These are phyloP conservation scores for Vanderwaltozyma polyspora DNA, from an alignment of 805 yeast genomes.

Conservation along the genomic window DNA sequence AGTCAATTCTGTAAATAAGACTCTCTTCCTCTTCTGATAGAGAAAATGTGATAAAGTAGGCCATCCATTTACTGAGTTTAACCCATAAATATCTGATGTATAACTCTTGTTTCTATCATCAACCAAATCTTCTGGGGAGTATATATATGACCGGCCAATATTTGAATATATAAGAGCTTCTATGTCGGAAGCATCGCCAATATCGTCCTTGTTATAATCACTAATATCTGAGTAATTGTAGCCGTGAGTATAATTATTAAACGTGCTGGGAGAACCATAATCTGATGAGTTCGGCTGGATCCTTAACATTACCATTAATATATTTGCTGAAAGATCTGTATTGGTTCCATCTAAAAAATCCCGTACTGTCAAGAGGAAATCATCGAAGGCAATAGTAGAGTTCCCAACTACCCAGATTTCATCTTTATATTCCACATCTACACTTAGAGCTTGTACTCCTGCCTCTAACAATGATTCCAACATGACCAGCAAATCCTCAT, in stretches of 20 bases:
- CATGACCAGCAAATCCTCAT: slow-evolving; percentile 17
- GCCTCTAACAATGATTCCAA: slow-evolving; percentile 28
- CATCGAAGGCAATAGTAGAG: slow-evolving; percentile 15
- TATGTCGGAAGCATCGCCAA: background rate
- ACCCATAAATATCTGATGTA: slow-evolving; percentile 11
- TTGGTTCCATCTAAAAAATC: slow-evolving; percentile 32
- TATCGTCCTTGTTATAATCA: background rate
- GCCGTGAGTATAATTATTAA: background rate
- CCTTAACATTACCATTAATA: slow-evolving; percentile 33
- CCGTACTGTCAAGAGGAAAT: slow-evolving; percentile 23
- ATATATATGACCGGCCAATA: slow-evolving; percentile 16
- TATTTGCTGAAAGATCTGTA: slow-evolving; percentile 35
- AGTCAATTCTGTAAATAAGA: slow-evolving; percentile 29
- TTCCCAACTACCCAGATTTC: slow-evolving; percentile 17
- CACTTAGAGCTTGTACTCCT: slow-evolving; percentile 37
- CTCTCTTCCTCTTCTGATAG: slow-evolving; percentile 26
- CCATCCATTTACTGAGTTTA: slow-evolving; percentile 16
- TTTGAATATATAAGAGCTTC: background rate
- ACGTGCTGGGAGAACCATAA: background rate
- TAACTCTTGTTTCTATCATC: slow-evolving; percentile 12
- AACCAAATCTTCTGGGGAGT: slow-evolving; percentile 20
- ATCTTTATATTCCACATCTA: slow-evolving; percentile 50
- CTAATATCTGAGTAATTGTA: background rate
- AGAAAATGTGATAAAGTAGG: slow-evolving; percentile 30
- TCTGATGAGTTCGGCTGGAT: slow-evolving; percentile 1